Evolutionary conservation across 2,329 filamentous ascomycete species (phyloP).

Genomic region (Emmonsia crescens): DNA sequence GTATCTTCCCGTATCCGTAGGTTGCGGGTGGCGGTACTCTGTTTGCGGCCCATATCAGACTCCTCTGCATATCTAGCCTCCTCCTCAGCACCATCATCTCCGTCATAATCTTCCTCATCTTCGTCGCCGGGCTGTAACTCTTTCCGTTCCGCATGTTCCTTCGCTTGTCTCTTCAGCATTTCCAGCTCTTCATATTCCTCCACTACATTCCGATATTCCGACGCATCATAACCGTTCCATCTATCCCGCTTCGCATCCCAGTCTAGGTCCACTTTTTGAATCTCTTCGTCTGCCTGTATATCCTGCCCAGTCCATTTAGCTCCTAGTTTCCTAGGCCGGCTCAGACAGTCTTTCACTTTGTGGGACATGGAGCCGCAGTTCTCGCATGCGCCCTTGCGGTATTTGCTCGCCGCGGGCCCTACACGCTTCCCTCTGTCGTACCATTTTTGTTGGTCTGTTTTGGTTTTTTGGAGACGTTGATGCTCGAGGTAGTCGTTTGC

Average conservation of each 20-base stretch:
- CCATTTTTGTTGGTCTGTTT: constrained; percentile 64
- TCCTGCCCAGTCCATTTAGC: constrained; percentile 87
- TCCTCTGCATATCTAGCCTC: constrained; percentile 75
- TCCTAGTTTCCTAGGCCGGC: constrained; percentile 75
- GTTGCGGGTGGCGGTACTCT: constrained; percentile 82
- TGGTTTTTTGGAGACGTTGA: constrained; percentile 68
- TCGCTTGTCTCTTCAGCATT: constrained; percentile 51
- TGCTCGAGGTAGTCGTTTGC: constrained; percentile 88
- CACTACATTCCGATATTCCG: constrained; percentile 76
- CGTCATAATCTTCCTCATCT: constrained; percentile 50
- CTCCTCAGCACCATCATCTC: constrained; percentile 30
- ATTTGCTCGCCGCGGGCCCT: constrained; percentile 87
- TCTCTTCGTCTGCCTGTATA: constrained; percentile 81
- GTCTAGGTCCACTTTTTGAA: constrained; percentile 75
- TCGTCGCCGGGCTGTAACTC: constrained; percentile 47
- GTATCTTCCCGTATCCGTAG: constrained; percentile 91
- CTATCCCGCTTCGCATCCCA: constrained; percentile 97
- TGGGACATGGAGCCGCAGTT: constrained; percentile 98
- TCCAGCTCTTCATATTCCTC: constrained; percentile 84
- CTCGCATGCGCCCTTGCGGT: constrained; percentile 93
- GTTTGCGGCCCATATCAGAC: constrained; percentile 90
- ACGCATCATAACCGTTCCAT: constrained; percentile 95
- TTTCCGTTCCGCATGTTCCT: constrained; percentile 38
- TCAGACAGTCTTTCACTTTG: constrained; percentile 87
- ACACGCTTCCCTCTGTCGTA: constrained; percentile 80